Conservation (phyloP, 306 rosid species). For the apple (Malus domestica) region ASM211411v1 NC_041793.1:40774001-40774500, state of each 20-base stretch:
- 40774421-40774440: background rate
- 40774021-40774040: background rate
- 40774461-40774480: slow-evolving; percentile 5
- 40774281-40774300: slow-evolving; percentile 13
- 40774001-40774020: background rate
- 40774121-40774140: slow-evolving; percentile 23
- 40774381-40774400: slow-evolving; percentile 12
- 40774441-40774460: background rate
- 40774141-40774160: background rate
- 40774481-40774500: background rate
- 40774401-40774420: slow-evolving; percentile 11
- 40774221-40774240: background rate
- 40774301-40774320: background rate
- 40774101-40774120: background rate
- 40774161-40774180: background rate
- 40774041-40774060: background rate
- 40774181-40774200: background rate
- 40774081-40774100: slow-evolving; percentile 13
- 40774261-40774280: slow-evolving; percentile 6
- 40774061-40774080: background rate
- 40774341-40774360: background rate
- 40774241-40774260: background rate
- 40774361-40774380: slow-evolving; percentile 8
- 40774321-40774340: background rate
- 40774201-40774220: background rate